Evolutionary conservation across 108 stramenopile genomes (phyloP).

Genomic region (Skeletonema marinoi): DNA sequence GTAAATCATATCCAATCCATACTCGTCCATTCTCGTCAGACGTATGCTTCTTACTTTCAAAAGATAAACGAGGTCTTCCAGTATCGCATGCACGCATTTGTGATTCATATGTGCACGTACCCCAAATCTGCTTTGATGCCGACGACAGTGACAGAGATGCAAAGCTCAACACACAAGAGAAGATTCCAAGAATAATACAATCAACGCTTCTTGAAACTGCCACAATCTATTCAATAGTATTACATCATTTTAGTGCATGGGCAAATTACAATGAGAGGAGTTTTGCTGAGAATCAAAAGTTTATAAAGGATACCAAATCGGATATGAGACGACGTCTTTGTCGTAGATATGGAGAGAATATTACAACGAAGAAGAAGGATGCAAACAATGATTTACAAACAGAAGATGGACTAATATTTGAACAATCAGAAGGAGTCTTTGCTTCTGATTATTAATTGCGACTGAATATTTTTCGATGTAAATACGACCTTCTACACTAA

Average conservation of each 20-base stretch:
- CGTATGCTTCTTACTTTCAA: constrained; percentile 46
- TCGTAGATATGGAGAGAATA: not conserved
- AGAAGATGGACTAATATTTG: not conserved
- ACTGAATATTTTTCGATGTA: too few relatives aligned
- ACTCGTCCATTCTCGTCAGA: constrained; percentile 34
- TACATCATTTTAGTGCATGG: constrained; percentile 75
- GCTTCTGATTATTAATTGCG: not conserved
- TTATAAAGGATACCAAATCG: constrained; percentile 39
- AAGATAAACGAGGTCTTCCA: constrained; percentile 58
- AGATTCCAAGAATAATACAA: constrained; percentile 8
- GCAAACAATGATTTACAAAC: not conserved
- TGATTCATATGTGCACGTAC: constrained; percentile 76
- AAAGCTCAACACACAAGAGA: not conserved
- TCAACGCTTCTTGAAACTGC: constrained; percentile 58
- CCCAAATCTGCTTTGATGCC: constrained; percentile 47
- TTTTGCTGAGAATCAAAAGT: constrained; percentile 47
- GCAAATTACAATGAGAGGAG: constrained; percentile 50
- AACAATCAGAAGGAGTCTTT: not conserved
- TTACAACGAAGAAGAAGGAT: not conserved
- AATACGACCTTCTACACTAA: too few relatives aligned
- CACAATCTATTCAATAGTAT: constrained; percentile 66
- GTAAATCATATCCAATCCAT: constrained; percentile 38
- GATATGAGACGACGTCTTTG: constrained; percentile 24
- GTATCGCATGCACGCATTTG: constrained; percentile 60
- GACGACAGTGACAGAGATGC: constrained; percentile 1